Conservation (phyloP, 257 asterid species). For the Solanum clarkiae region DNA sequence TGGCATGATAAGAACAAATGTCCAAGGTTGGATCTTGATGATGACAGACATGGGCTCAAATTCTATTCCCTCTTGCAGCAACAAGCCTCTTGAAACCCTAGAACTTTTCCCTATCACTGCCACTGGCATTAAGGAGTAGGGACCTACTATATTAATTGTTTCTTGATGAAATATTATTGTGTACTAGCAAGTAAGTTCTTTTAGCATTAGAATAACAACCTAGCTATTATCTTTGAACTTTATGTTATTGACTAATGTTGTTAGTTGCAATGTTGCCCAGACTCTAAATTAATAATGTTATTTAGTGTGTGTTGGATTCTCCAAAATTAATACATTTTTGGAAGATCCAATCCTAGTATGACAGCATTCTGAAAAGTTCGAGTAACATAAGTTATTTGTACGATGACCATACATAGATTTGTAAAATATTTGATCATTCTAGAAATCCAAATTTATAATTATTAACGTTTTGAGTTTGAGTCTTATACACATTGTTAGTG, state of each 20-base stretch:
- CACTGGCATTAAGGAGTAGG: constrained; percentile 6
- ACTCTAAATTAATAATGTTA: no score
- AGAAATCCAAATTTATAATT: not conserved
- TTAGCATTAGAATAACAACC: not conserved
- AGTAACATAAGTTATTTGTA: not conserved
- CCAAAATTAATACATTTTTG: no score
- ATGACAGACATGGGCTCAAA: constrained; percentile 19
- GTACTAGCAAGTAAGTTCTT: no score
- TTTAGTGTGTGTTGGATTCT: no score
- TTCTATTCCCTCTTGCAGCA: constrained; percentile 18
- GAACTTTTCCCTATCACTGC: constrained; percentile 56
- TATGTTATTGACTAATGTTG: not conserved
- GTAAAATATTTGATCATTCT: not conserved
- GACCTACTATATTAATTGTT: not conserved
- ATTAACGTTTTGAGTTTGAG: not conserved
- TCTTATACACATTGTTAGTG: not conserved
- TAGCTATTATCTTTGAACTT: not conserved
- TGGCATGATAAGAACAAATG: constrained; percentile 7
- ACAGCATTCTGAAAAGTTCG: no score
- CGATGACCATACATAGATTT: not conserved
- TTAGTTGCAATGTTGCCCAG: not conserved
- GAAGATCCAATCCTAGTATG: no score
- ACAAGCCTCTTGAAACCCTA: constrained; percentile 38
- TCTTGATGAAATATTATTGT: not conserved
- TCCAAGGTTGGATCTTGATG: constrained; percentile 32